phyloP scores from a whole-genome alignment of 2,329 filamentous ascomycete species.

The Pyrenochaeta sp. region DNA sequence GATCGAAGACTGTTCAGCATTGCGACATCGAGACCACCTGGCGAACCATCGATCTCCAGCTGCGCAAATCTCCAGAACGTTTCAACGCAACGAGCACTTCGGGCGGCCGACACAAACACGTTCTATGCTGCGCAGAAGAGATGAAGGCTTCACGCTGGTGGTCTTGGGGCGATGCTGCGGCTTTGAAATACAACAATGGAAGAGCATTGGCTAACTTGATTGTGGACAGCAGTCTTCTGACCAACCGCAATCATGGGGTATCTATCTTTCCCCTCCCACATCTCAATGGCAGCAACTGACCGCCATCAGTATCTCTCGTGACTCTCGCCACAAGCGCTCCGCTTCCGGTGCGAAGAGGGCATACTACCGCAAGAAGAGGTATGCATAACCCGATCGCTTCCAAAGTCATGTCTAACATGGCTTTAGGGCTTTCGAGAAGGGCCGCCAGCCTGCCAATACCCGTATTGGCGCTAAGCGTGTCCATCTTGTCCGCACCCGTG shows the following conservation, averaged over 20 bases:
- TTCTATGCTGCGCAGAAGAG: conserved; percentile 13
- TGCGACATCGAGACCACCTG: conserved; percentile 25
- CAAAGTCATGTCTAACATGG: conserved; percentile 71
- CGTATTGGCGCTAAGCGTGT: conserved; percentile 97
- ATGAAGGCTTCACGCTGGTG: conserved; percentile 4
- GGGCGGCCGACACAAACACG: conserved; percentile 24
- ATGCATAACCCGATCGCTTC: conserved; percentile 66
- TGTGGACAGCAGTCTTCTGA: conserved; percentile 53
- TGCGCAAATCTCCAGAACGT: conserved; percentile 25
- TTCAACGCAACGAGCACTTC: conserved; percentile 28
- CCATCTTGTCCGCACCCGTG: conserved; percentile 95
- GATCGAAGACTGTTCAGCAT: conserved; percentile 17
- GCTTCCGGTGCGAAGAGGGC: conserved; percentile 91
- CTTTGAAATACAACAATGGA: conserved; percentile 9
- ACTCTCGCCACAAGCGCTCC: conserved; percentile 99
- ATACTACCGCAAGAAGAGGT: conserved; percentile 68
- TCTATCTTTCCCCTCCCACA: conserved; percentile 28
- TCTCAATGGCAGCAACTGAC: conserved; percentile 45
- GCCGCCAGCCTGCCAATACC: conserved; percentile 99
- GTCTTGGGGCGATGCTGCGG: conserved; percentile 20
- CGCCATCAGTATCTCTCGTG: conserved; percentile 87
- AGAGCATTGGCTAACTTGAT: conserved; percentile 38
- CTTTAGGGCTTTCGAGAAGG: conserved; percentile 99
- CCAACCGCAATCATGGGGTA: conserved; percentile 63
- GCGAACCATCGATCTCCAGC: conserved; percentile 12